phyloP scores from a whole-genome alignment of 768 basidiomycete genomes.

The Jaapia argillacea region DNA sequence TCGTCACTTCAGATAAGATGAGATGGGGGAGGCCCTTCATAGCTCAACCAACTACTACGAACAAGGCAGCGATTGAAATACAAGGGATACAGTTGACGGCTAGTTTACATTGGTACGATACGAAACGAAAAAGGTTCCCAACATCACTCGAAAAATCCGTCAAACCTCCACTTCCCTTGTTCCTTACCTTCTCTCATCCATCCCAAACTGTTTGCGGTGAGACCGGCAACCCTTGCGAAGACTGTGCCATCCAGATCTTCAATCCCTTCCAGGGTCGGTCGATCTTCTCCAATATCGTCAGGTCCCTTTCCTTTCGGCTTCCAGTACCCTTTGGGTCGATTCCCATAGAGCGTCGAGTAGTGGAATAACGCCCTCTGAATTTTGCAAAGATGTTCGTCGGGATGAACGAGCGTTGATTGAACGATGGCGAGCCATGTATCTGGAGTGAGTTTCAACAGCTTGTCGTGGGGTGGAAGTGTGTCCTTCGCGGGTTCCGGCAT shows the following conservation, averaged over 20 bases:
- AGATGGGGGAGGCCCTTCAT: conserved; percentile 5
- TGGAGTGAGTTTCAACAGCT: conserved; percentile 23
- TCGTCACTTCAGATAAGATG: conserved; percentile 22
- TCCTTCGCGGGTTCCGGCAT: conserved; percentile 13
- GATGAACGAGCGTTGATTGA: conserved; percentile 41
- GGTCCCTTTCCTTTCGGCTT: conserved; percentile 9
- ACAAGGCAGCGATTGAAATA: too few species aligned
- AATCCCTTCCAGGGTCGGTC: conserved; percentile 41
- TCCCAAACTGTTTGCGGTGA: conserved; percentile 23
- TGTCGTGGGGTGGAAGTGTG: conserved; percentile 18
- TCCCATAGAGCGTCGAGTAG: conserved; percentile 34
- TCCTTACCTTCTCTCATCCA: conserved; percentile 30
- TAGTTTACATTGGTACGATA: too few species aligned
- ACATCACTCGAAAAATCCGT: conserved; percentile 19
- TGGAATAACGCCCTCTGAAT: conserved; percentile 40
- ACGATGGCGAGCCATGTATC: conserved; percentile 55
- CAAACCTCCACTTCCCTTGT: conserved; percentile 14
- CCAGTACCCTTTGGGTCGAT: conserved; percentile 23
- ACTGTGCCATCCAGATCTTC: conserved; percentile 51
- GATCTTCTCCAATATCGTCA: conserved; percentile 16
- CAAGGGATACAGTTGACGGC: too few species aligned
- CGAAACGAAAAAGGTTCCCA: too few species aligned
- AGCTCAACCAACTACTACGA: too few species aligned
- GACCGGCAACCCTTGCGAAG: conserved; percentile 46
- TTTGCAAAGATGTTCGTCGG: conserved; percentile 48